Percentiles rank a stretch among this genome's conserved stretches.
These are phyloP conservation scores for Colletotrichum liriopes DNA, from an alignment of 2,329 filamentous ascomycete genomes.

Conservation along the genomic window DNA sequence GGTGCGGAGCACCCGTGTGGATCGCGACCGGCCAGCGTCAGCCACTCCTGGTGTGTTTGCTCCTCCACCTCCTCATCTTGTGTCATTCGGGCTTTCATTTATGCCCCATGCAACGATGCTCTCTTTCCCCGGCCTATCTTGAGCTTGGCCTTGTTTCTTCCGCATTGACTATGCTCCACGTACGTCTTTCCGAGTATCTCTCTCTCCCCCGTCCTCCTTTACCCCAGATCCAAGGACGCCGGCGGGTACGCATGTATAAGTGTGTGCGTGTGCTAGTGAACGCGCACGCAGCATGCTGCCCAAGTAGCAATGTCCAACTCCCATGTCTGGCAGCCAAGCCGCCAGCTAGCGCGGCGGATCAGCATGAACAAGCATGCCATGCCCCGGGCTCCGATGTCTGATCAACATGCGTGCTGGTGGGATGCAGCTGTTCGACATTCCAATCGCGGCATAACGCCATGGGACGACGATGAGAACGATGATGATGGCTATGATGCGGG, in stretches of 20 bases:
- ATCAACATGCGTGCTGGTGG: conserved; percentile 5
- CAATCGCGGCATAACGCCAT: conserved; percentile 26
- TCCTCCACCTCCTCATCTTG: conserved; percentile 4
- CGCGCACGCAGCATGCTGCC: not conserved
- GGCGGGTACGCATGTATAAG: not conserved
- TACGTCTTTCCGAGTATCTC: not conserved
- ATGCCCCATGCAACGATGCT: conserved; percentile 2
- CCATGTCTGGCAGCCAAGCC: not conserved
- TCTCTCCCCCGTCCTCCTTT: not conserved
- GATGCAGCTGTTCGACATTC: conserved; percentile 20
- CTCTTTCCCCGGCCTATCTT: conserved; percentile 8
- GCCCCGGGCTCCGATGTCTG: conserved; percentile 16
- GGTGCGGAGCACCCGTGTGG: conserved; percentile 14
- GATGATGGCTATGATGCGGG: conserved; percentile 17
- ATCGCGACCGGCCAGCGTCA: conserved; percentile 2
- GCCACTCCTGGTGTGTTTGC: conserved; percentile 25
- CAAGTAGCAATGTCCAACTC: conserved; percentile 11
- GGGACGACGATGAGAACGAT: conserved; percentile 12
- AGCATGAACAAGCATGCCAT: conserved; percentile 11
- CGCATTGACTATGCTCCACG: conserved; percentile 17
- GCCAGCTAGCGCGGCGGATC: conserved; percentile 8
- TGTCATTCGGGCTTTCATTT: not conserved
- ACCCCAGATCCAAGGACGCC: conserved; percentile 18
- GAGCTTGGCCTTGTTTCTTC: conserved; percentile 27
- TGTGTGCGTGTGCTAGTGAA: not conserved